Conservation (phyloP, 352 stramenopile species). For the Thraustochytrium sp. region DNA sequence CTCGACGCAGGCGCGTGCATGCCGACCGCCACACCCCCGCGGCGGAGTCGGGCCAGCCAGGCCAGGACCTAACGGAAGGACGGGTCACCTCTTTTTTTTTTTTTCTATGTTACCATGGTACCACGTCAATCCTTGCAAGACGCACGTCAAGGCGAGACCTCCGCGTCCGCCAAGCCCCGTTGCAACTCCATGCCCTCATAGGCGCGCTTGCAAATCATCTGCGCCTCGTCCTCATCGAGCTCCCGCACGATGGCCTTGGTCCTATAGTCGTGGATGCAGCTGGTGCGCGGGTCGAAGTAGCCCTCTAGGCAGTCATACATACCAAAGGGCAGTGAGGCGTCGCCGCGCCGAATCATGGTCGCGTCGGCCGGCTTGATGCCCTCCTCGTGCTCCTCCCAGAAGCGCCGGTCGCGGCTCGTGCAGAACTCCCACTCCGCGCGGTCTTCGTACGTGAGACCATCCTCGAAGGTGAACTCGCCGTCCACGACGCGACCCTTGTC, state of each 20-base stretch:
- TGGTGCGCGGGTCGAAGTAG: not conserved
- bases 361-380: not conserved
- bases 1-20: too few species aligned
- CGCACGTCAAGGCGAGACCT: too few species aligned
- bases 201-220: not conserved
- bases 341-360: not conserved
- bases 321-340: not conserved
- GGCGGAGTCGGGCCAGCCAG: too few species aligned
- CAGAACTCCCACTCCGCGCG: constrained; percentile 20
- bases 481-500: not conserved
- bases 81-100: too few species aligned
- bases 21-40: too few species aligned
- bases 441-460: constrained; percentile 2
- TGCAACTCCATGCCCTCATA: not conserved
- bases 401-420: not conserved
- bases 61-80: too few species aligned
- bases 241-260: not conserved
- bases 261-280: not conserved
- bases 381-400: constrained; percentile 2
- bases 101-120: too few species aligned
- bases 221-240: not conserved
- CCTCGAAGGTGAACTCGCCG: constrained; percentile 35
- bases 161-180: too few species aligned
- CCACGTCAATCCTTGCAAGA: too few species aligned
- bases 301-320: constrained; percentile 21